phyloP scores from a whole-genome alignment of 192 early-diverging fungal species.

The Phycomyces nitens region DNA sequence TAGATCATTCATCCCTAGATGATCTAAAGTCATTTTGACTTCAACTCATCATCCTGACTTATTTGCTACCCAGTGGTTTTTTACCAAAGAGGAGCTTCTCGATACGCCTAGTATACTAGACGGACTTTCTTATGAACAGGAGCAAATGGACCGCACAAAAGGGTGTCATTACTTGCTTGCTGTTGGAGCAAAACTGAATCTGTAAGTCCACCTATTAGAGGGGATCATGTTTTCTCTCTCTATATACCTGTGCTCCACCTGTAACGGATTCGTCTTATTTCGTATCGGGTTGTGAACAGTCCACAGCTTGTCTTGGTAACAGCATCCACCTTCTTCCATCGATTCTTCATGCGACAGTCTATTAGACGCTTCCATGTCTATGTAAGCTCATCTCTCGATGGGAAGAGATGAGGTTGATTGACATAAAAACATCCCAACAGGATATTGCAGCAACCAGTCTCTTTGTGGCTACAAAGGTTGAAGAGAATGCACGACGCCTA shows the following conservation, averaged over 20 bases:
- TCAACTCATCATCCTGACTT: too few species aligned
- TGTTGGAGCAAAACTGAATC: conserved; percentile 45
- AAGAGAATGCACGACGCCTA: conserved; percentile 54
- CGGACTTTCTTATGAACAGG: conserved; percentile 48
- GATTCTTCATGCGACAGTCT: conserved; percentile 75
- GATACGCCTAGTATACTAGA: conserved; percentile 50
- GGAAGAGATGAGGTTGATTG: neutral
- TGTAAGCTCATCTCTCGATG: conserved; percentile 40
- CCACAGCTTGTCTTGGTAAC: conserved; percentile 56
- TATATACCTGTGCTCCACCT: neutral
- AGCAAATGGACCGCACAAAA: conserved; percentile 55
- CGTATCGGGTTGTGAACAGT: conserved; percentile 22
- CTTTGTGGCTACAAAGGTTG: conserved; percentile 58
- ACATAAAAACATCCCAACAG: conserved; percentile 24
- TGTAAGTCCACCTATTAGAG: conserved; percentile 18
- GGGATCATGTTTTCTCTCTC: too few species aligned
- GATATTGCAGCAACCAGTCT: conserved; percentile 60
- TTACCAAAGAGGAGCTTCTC: conserved; percentile 45
- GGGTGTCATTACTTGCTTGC: conserved; percentile 48
- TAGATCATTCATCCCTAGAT: too few species aligned
- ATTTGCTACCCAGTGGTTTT: conserved; percentile 39
- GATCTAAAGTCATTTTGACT: too few species aligned
- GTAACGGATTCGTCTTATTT: neutral
- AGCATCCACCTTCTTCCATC: conserved; percentile 68
- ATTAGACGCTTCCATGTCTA: conserved; percentile 59